A percentile compares a stretch with the other conserved stretches of the same genome.
Conservation (phyloP, 2,329 filamentous ascomycete species). For the Ambrosiella xylebori region DNA sequence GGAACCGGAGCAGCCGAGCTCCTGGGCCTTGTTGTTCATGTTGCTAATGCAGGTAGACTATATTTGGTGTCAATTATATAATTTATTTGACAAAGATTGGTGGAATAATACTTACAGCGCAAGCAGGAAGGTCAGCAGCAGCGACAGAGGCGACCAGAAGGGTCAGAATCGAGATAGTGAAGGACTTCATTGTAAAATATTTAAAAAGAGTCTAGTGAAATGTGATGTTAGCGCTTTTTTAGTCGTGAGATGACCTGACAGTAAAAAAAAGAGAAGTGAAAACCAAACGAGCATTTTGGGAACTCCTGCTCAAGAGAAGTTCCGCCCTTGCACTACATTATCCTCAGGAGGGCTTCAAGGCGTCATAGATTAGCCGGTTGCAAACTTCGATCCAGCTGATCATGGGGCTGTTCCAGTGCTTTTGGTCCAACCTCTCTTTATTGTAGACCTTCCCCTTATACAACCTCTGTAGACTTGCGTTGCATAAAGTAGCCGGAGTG, state of each 20-base stretch:
- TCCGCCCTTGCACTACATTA: not conserved
- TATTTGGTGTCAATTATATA: not conserved
- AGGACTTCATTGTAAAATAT: constrained; percentile 34
- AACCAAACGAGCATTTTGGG: not conserved
- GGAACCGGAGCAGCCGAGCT: constrained; percentile 27
- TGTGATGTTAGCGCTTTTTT: not conserved
- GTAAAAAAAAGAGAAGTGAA: not conserved
- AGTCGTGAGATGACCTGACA: not conserved
- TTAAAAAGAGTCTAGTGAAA: not conserved
- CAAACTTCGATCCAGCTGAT: not conserved
- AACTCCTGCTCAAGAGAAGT: not conserved
- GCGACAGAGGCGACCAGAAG: constrained; percentile 23
- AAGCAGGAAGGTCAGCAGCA: constrained; percentile 27
- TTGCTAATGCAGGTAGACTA: constrained; percentile 32
- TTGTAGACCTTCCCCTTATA: not conserved
- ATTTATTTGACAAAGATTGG: not conserved
- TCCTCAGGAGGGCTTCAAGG: not conserved
- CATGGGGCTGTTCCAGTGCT: not conserved
- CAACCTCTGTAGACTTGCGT: not conserved
- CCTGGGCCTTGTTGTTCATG: constrained; percentile 29
- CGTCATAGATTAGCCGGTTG: not conserved
- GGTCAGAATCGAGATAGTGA: constrained; percentile 26
- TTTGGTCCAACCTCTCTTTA: not conserved
- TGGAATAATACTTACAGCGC: constrained; percentile 30
- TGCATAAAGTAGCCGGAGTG: not conserved